Conservation (phyloP, 352 stramenopile species). For the Pythium aristosporum region DNA sequence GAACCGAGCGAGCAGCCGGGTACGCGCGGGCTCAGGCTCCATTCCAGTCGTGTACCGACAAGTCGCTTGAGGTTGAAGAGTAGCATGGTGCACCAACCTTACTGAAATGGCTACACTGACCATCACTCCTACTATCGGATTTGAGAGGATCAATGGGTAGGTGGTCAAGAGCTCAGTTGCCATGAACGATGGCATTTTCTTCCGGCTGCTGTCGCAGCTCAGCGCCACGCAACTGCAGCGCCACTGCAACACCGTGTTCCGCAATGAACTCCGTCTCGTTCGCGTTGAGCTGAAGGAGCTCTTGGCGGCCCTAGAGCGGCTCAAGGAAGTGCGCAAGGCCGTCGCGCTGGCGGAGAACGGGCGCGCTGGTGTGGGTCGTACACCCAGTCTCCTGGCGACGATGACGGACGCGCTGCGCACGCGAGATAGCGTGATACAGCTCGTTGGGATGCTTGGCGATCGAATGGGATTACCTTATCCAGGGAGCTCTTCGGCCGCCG, state of each 20-base stretch:
- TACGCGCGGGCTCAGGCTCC: no score
- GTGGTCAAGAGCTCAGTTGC: not conserved
- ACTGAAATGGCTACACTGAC: constrained; percentile 13
- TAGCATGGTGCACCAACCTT: no score
- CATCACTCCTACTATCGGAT: constrained; percentile 6
- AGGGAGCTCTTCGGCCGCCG: not conserved
- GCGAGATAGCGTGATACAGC: not conserved
- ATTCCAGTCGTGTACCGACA: no score
- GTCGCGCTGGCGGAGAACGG: not conserved
- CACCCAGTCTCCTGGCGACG: not conserved
- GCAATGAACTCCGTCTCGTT: constrained; percentile 9
- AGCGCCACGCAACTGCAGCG: no score
- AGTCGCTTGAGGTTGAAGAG: no score
- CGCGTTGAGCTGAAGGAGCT: not conserved
- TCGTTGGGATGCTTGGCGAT: not conserved
- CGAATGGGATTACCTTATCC: not conserved
- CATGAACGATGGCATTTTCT: constrained; percentile 6
- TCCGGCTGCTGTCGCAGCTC: constrained; percentile 15
- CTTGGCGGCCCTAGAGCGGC: constrained; percentile 1
- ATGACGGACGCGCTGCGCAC: no score
- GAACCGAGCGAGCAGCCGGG: no score
- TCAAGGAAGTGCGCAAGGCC: constrained; percentile 20
- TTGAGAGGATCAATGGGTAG: not conserved
- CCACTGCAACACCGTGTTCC: constrained; percentile 1
- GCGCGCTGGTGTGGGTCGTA: not conserved